phyloP scores from a whole-genome alignment of 108 stramenopile species.

The Nannochloropsis gaditana region DNA sequence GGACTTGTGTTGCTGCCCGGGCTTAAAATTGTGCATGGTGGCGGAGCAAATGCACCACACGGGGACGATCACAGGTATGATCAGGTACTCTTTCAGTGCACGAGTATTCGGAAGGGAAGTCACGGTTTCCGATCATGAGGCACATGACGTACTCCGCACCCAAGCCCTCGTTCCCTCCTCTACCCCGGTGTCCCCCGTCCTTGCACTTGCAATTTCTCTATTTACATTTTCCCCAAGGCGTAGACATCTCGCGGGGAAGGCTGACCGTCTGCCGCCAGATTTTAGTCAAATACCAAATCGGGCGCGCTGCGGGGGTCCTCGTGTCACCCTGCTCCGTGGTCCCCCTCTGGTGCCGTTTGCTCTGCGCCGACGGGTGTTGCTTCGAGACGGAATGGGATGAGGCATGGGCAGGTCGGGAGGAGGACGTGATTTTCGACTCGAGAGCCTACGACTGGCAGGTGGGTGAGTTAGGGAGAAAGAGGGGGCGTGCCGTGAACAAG shows the following conservation, averaged over 20 bases:
- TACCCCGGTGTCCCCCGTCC: background rate
- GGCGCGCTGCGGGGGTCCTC: background rate
- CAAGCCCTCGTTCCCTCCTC: background rate
- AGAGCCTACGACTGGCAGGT: background rate
- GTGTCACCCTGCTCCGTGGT: background rate
- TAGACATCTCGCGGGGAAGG: background rate
- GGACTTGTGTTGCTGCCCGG: constrained; percentile 25
- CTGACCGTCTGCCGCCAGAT: background rate
- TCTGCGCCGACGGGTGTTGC: background rate
- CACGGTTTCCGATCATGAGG: too few species aligned
- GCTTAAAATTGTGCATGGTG: background rate
- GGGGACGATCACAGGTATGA: background rate
- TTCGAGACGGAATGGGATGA: background rate
- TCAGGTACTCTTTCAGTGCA: background rate
- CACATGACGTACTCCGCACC: background rate
- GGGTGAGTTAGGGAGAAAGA: background rate
- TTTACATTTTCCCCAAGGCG: background rate
- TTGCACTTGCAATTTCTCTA: background rate
- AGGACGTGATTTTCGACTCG: background rate
- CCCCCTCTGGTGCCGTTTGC: background rate
- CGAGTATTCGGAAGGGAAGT: too few species aligned
- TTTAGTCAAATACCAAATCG: background rate
- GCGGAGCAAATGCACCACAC: background rate
- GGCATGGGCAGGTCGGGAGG: background rate
- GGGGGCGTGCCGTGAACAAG: background rate